Evolutionary conservation across 345 rosid genomes (phyloP), one percentile per base, ranked within the genome.

Genomic region (Corymbia maculata): DNA sequence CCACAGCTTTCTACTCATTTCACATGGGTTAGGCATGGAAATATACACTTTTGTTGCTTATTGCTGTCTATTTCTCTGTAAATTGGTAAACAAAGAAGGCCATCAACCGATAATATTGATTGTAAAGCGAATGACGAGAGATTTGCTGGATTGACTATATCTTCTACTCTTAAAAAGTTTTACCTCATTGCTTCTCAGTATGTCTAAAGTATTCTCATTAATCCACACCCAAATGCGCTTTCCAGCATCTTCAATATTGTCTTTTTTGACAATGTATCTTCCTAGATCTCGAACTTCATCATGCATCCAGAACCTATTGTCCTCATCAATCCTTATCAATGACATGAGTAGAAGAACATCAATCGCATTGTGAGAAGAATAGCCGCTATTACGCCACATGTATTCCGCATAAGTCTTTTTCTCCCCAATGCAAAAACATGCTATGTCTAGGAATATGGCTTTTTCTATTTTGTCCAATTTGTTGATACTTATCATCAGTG

Each of bases 281-380:
- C 80, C 80, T 4, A 68, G 24, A 32, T 68, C 24, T 68, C 45
- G 45, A 16, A 68, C 12, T 68, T 68, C 80, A 32, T 68, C 80
- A 32, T 68, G 80, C 80, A 68, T 68, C 80, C 45, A 32, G 6
- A 68, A 68, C 9, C 0, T 2, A 68, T 32, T 16, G 6, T 68
- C 0, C 24, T 8, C 12, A 16, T 68, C 6, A 0, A 68, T 68
- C 24, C 32, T 68, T 68, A 68, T 68, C 80, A 68, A 68, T 0
- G 80, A 68, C 80, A 68, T 68, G 80, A 68, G 45, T 22, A 32
- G 80, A 32, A 68, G 80, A 68, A 32, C 80, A 32, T 68, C 45
- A 0, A 68, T 68, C 0, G 7, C 45, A 0, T 0, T 4, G 0
- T 3, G 13, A 8, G 80, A 13, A 68, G 80, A 68, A 16, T 16